Evolutionary conservation across 257 asterid species (phyloP).

Genomic region (Fraxinus cuspidata): DNA sequence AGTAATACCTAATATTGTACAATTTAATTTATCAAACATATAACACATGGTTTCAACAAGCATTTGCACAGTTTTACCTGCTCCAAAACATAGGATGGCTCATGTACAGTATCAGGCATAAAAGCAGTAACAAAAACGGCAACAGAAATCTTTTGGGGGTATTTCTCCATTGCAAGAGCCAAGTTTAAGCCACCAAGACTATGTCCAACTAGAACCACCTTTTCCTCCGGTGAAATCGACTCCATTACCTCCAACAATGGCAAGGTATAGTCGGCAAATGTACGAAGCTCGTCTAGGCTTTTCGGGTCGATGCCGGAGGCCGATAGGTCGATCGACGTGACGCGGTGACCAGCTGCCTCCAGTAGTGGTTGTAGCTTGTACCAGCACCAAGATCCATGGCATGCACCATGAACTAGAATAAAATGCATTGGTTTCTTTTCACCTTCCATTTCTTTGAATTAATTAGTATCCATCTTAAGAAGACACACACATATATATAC

Average conservation of each 20-base stretch:
- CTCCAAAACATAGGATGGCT: background rate
- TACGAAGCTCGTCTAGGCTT: constrained; percentile 34
- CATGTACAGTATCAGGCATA: constrained; percentile 46
- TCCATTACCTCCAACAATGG: constrained; percentile 51
- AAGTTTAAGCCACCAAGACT: constrained; percentile 55
- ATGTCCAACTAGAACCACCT: constrained; percentile 63
- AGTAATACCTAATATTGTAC: no score
- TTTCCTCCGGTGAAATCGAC: constrained; percentile 33
- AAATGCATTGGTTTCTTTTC: constrained; percentile 34
- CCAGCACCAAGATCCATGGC: constrained; percentile 63
- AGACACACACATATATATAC: no score
- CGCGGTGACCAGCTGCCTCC: constrained; percentile 64
- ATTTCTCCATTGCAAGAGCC: constrained; percentile 45
- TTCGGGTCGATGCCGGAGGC: constrained; percentile 53
- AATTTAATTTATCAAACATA: no score
- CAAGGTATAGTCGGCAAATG: constrained; percentile 41
- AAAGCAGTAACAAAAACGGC: constrained; percentile 69
- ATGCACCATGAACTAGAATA: constrained; percentile 66
- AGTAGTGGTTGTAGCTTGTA: constrained; percentile 58
- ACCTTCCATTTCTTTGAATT: no score
- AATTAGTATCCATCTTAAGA: no score
- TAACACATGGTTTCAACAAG: no score
- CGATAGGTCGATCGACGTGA: constrained; percentile 53
- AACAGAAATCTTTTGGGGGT: constrained; percentile 40
- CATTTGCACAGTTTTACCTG: background rate